These are phyloP conservation scores for Mycena leptocephala DNA, from an alignment of 768 basidiomycete species.

Conservation along the genomic window DNA sequence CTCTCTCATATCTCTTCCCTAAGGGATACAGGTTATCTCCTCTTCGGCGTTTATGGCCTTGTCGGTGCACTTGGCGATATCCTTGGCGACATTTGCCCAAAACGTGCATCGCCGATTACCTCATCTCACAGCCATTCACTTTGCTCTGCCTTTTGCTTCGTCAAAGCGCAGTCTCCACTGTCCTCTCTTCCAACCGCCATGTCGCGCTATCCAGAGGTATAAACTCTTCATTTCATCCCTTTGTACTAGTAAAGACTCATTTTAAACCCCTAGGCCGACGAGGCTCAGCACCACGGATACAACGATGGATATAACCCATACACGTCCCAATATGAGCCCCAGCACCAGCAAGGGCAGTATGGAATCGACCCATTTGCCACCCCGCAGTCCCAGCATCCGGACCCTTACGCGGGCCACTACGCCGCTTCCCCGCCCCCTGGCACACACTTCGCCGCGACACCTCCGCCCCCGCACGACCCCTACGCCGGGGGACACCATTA, in stretches of 20 bases:
- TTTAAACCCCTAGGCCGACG: conserved; percentile 65
- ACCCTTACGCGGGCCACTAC: conserved; percentile 47
- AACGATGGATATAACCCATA: conserved; percentile 79
- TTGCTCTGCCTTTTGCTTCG: background rate
- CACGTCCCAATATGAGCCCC: conserved; percentile 60
- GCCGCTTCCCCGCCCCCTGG: conserved; percentile 43
- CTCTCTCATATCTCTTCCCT: too few species aligned
- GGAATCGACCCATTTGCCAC: conserved; percentile 39
- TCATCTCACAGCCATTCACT: conserved; percentile 8
- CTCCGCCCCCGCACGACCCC: conserved; percentile 47
- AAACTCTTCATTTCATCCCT: background rate
- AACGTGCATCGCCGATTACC: background rate
- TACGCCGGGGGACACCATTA: conserved; percentile 56
- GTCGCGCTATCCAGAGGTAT: conserved; percentile 55
- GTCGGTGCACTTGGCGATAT: background rate
- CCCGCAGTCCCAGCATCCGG: conserved; percentile 40
- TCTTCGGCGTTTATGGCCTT: too few species aligned
- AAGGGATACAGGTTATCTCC: too few species aligned
- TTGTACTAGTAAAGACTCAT: background rate
- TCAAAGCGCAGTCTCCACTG: conserved; percentile 18
- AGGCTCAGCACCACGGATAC: conserved; percentile 74
- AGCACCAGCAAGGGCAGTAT: conserved; percentile 43
- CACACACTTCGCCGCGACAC: conserved; percentile 9
- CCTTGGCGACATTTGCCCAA: background rate
- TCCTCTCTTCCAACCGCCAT: conserved; percentile 36